Base-by-base conservation (phyloP, 768 basidiomycete genomes). In the Trichaptum fuscoviolaceum region DNA sequence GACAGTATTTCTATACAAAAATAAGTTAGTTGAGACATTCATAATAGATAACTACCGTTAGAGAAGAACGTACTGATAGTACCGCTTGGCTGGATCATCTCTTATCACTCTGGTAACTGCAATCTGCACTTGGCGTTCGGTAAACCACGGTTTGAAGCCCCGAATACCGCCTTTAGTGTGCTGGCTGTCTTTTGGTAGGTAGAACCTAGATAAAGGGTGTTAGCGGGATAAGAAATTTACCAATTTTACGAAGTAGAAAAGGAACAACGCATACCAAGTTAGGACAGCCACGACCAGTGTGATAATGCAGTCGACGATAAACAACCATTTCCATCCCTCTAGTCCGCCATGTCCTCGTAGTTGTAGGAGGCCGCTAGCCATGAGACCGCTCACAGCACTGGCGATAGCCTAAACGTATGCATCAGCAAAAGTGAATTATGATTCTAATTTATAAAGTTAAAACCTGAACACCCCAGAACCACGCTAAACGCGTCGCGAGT, bases 301-400 rank as follows among this genome's bases (percentile, higher is more conserved):
- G 42, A 79, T 77, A 58, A 77, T 70, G 2, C 78, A 78, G 64
- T 80, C 78, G 20, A 80, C 76, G 12, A 80, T 63, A 65, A 79
- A 80, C 3, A 80, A 66, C 79, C 79, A 80, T 66, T 79, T 79
- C 79, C 79, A 80, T 0, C 79, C 79, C 64, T 77, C 76, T n/a
- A 80, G 67, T 10, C 79, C 79, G 0, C 66, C 70, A 0, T 73
- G 66, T 12, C 79, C 79, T 9, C 77, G 71, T 24, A 80, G 62
- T 63, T 77, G 77, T 3, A 80, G 71, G 7, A 80, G 72, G 1
- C 78, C 79, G 62, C 77, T 78, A 0, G 79, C 78, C 78, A 80
- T 79, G 2, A 80, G 71, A 18, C 79, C 79, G 67, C 79, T 80
- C 10, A 77, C 74, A 17, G 80, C 80, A 69, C 77, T 77, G 1